Evolutionary conservation across 169 alveolate genomes (phyloP).

Genomic region (Eimeria falciformis): DNA sequence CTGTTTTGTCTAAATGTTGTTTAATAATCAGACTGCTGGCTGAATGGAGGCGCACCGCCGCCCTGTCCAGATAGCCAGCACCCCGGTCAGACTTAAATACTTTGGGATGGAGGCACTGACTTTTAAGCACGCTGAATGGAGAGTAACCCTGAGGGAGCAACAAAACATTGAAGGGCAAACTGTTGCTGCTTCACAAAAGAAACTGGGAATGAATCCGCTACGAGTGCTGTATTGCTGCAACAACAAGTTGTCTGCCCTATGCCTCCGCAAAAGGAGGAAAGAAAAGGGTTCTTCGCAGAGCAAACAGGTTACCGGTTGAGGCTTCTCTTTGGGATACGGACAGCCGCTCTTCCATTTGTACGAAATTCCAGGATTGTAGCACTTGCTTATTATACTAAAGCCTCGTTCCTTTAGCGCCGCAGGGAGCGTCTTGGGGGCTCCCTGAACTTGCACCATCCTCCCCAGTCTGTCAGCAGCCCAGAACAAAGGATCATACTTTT

Average conservation of each 20-base stretch:
- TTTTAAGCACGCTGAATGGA: slow-evolving; percentile 44
- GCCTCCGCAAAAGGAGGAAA: no score
- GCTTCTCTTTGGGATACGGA: neutral
- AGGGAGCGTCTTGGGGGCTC: slow-evolving; percentile 6
- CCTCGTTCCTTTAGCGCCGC: neutral
- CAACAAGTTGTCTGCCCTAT: no score
- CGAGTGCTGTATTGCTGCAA: no score
- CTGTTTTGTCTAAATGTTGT: neutral
- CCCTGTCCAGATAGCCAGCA: slow-evolving; percentile 48
- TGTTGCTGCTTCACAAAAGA: no score
- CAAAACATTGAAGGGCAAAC: neutral
- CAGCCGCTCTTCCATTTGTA: slow-evolving; percentile 64
- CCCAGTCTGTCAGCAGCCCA: slow-evolving; percentile 61
- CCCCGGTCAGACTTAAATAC: neutral
- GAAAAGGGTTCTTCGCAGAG: neutral
- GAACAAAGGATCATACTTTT: neutral
- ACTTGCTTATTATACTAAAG: neutral
- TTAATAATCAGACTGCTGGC: neutral
- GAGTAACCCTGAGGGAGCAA: slow-evolving; percentile 46
- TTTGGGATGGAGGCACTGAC: neutral
- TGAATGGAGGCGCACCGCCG: neutral
- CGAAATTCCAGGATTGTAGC: slow-evolving; percentile 32
- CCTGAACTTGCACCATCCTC: neutral
- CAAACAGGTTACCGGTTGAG: neutral
- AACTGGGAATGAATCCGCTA: no score